Conservation (phyloP, 2,329 filamentous ascomycete species). For the Trichoderma citrinoviride region DNA sequence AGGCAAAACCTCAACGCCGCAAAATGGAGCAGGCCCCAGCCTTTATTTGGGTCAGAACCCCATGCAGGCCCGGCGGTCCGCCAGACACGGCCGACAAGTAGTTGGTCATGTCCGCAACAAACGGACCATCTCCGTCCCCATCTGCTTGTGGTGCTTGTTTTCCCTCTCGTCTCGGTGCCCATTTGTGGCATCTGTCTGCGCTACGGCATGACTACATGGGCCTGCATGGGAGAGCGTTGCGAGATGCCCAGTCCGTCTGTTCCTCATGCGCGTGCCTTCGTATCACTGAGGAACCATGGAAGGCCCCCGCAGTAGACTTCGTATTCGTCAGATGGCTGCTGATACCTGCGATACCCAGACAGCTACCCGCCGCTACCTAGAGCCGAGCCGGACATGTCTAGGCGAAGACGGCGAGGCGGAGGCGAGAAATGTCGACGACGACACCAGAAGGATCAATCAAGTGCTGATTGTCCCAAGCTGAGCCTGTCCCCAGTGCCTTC, state of each 20-base stretch:
- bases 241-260: constrained; percentile 20
- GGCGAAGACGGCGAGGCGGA: neutral
- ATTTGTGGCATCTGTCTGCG: neutral
- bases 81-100: neutral
- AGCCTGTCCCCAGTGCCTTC: neutral
- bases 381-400: neutral
- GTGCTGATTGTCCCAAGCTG: neutral
- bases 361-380: constrained; percentile 5
- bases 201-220: constrained; percentile 19
- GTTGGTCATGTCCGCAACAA: neutral
- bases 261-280: constrained; percentile 16
- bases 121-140: neutral
- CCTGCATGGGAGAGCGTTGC: constrained; percentile 15
- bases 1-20: constrained; percentile 16
- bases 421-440: neutral
- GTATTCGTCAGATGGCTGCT: constrained; percentile 21
- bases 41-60: neutral
- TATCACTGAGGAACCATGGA: constrained; percentile 21
- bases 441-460: neutral
- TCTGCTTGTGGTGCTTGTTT: neutral
- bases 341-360: constrained; percentile 13
- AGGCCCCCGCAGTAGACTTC: constrained; percentile 23
- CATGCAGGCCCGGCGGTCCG: constrained; percentile 13
- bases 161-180: neutral
- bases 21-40: constrained; percentile 9